Evolutionary conservation across 441 rosid species (phyloP).

Genomic region (Corymbia calophylla): DNA sequence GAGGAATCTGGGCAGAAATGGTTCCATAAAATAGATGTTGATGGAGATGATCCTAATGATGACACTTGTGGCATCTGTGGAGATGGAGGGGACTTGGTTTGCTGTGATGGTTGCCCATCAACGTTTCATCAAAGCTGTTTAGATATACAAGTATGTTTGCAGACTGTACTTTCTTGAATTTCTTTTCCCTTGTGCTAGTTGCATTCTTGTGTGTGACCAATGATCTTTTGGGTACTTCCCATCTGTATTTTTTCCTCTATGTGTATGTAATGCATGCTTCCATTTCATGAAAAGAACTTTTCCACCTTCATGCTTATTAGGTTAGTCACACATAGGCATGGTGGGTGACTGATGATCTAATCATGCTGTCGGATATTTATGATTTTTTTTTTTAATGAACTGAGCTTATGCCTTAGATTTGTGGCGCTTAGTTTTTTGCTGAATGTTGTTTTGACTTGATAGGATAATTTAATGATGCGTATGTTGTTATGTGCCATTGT

Average conservation of each 20-base stretch:
- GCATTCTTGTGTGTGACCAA: background rate
- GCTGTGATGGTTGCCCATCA: conserved; percentile 97
- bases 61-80: conserved; percentile 98
- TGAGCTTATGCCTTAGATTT: background rate
- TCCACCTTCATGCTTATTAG: background rate
- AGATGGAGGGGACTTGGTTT: conserved; percentile 92
- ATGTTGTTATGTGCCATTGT: background rate
- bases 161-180: background rate
- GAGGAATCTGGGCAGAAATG: conserved; percentile 42
- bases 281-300: background rate
- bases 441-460: background rate
- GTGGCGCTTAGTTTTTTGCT: background rate
- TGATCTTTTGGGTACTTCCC: background rate
- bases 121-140: conserved; percentile 94
- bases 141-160: conserved; percentile 53
- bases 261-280: background rate
- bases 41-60: conserved; percentile 80
- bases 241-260: background rate
- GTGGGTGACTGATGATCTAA: background rate
- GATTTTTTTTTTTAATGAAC: background rate
- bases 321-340: background rate
- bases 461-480: background rate
- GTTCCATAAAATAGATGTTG: conserved; percentile 56
- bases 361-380: background rate
- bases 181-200: background rate